These are phyloP conservation scores for Calocybe indica DNA, from an alignment of 768 basidiomycete species.

Conservation along the genomic window DNA sequence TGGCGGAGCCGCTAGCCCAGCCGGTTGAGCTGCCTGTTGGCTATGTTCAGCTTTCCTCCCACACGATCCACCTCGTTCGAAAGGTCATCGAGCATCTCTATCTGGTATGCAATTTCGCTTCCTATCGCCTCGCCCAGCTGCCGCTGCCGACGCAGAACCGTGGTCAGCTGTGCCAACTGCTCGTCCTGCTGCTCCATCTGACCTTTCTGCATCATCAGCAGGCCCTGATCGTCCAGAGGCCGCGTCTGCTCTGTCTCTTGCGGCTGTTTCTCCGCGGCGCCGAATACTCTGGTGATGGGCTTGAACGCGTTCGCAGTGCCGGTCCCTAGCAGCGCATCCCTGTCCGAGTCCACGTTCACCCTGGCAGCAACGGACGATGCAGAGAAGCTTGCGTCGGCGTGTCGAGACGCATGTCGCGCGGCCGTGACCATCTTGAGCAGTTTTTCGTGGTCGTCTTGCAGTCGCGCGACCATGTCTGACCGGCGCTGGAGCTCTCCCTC, in stretches of 20 bases:
- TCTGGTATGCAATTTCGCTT: constrained; percentile 77
- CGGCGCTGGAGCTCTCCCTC: constrained; percentile 91
- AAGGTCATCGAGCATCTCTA: constrained; percentile 80
- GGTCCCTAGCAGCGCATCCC: constrained; percentile 57
- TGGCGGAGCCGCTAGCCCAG: constrained; percentile 39
- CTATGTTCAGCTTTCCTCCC: constrained; percentile 68
- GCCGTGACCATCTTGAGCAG: constrained; percentile 81
- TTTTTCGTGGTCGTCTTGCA: constrained; percentile 91
- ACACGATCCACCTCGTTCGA: constrained; percentile 71
- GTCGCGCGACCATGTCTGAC: constrained; percentile 80
- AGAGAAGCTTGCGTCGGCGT: constrained; percentile 12
- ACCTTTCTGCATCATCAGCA: constrained; percentile 72
- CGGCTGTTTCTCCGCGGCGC: constrained; percentile 45
- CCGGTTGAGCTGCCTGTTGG: constrained; percentile 80
- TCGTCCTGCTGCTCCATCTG: constrained; percentile 83
- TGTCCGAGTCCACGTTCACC: constrained; percentile 49
- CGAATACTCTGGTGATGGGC: constrained; percentile 75
- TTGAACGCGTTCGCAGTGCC: constrained; percentile 20
- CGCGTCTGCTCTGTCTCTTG: constrained; percentile 84
- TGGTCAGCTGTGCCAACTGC: constrained; percentile 73
- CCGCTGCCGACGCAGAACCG: constrained; percentile 79
- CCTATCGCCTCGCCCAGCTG: constrained; percentile 84
- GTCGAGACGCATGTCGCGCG: constrained; percentile 47
- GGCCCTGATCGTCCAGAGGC: constrained; percentile 78
- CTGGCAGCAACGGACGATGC: constrained; percentile 25